Evolutionary conservation across 2,329 filamentous ascomycete genomes (phyloP).

Genomic region (Uncinocarpus reesii): DNA sequence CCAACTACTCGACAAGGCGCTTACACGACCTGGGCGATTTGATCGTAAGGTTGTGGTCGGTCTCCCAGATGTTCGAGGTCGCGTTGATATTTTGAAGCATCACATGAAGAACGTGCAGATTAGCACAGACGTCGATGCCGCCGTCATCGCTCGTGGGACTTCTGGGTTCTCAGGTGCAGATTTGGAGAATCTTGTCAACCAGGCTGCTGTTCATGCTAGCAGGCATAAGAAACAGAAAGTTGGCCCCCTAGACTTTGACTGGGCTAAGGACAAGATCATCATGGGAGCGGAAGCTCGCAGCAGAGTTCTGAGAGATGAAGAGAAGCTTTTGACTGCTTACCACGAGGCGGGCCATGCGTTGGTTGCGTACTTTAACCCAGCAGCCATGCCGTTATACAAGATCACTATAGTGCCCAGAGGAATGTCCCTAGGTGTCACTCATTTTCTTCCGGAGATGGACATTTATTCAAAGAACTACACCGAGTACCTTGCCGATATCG

Average conservation of each 20-base stretch:
- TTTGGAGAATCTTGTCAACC: slow-evolving; percentile 91
- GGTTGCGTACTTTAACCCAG: slow-evolving; percentile 71
- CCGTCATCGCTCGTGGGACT: slow-evolving; percentile 74
- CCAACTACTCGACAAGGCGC: slow-evolving; percentile 82
- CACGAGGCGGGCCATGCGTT: slow-evolving; percentile 94
- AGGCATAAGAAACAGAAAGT: slow-evolving; percentile 70
- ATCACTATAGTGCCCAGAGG: slow-evolving; percentile 93
- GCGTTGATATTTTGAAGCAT: slow-evolving; percentile 84
- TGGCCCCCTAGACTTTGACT: slow-evolving; percentile 73
- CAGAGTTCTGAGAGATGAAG: slow-evolving; percentile 81
- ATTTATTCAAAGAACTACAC: slow-evolving; percentile 79
- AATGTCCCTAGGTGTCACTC: slow-evolving; percentile 73
- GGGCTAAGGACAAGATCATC: slow-evolving; percentile 96
- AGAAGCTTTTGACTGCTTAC: slow-evolving; percentile 92
- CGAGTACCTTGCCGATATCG: slow-evolving; percentile 71
- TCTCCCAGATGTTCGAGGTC: slow-evolving; percentile 84
- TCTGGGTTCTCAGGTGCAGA: slow-evolving; percentile 91
- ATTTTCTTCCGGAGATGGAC: slow-evolving; percentile 80
- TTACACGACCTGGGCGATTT: slow-evolving; percentile 89
- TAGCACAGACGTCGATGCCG: slow-evolving; percentile 67
- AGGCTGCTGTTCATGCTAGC: slow-evolving; percentile 89
- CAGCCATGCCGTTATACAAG: slow-evolving; percentile 76
- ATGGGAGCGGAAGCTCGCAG: slow-evolving; percentile 91
- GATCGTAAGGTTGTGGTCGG: slow-evolving; percentile 84
- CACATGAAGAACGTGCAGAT: slow-evolving; percentile 87